A percentile compares a stretch with the other conserved stretches of the same genome.
Conservation (phyloP, 2,329 filamentous ascomycete genomes). For the Dryadomyces sulphureus region DNA sequence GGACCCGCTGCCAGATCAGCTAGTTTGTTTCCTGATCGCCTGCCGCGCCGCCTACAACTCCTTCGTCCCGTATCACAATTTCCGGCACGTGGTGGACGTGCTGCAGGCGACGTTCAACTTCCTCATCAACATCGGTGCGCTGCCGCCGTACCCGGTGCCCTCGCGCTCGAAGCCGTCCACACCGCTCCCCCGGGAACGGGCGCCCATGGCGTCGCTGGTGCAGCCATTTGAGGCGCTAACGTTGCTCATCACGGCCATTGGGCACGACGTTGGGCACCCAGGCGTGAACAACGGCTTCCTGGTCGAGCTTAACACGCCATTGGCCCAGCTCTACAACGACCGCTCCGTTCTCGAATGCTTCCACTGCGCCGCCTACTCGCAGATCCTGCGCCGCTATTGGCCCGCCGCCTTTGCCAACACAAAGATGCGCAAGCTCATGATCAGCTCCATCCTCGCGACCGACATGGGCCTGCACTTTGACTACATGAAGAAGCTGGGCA, state of each 20-base stretch:
- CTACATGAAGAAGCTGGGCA: conserved; percentile 82
- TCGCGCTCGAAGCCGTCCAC: background rate
- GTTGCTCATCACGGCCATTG: conserved; percentile 86
- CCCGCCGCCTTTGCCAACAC: conserved; percentile 64
- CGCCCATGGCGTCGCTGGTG: conserved; percentile 60
- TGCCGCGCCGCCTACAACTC: conserved; percentile 90
- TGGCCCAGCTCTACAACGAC: conserved; percentile 94
- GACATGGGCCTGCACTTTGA: conserved; percentile 97
- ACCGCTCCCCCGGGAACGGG: conserved; percentile 61
- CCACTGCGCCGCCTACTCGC: conserved; percentile 91
- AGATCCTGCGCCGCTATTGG: conserved; percentile 89
- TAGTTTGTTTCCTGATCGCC: conserved; percentile 74
- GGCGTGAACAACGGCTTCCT: conserved; percentile 97
- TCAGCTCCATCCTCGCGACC: conserved; percentile 91
- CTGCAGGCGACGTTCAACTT: conserved; percentile 88
- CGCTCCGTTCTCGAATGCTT: conserved; percentile 94
- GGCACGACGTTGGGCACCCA: conserved; percentile 92
- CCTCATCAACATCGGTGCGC: conserved; percentile 61
- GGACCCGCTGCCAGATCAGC: conserved; percentile 45
- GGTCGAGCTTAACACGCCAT: conserved; percentile 75
- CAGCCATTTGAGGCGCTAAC: conserved; percentile 78
- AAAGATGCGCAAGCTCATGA: conserved; percentile 79
- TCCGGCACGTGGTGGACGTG: conserved; percentile 92
- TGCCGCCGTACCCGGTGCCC: conserved; percentile 49
- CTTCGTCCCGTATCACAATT: conserved; percentile 96